Percentiles rank a stretch among this genome's conserved stretches.
These are phyloP conservation scores for Kwoniella mangroviensis DNA, from an alignment of 768 basidiomycete genomes.

Conservation along the genomic window DNA sequence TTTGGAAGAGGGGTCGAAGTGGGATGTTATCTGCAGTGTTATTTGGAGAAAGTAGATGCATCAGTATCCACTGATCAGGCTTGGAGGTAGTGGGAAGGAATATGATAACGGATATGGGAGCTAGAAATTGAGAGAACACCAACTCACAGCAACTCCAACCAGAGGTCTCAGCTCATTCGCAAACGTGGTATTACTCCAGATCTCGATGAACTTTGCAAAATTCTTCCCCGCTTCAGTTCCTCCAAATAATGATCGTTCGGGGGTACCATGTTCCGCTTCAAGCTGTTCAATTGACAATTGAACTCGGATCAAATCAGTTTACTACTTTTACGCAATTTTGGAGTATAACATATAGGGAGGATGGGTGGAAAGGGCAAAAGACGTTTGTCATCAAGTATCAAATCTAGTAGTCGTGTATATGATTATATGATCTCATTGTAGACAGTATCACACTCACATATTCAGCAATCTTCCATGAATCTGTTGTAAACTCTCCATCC, in stretches of 20 bases:
- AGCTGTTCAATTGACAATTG: slow-evolving; percentile 7
- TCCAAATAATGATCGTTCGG: slow-evolving; percentile 29
- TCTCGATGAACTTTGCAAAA: slow-evolving; percentile 33
- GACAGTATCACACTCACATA: slow-evolving; percentile 17
- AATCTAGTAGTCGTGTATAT: too few species aligned
- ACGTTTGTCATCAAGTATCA: too few species aligned
- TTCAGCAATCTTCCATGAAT: slow-evolving; percentile 29
- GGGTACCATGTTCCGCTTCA: slow-evolving; percentile 21
- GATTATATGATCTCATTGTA: too few species aligned
- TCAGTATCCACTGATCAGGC: too few species aligned
- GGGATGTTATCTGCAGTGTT: slow-evolving; percentile 8
- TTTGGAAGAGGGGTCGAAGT: slow-evolving; percentile 16
- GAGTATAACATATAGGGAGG: too few species aligned
- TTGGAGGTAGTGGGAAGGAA: too few species aligned
- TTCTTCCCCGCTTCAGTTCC: slow-evolving; percentile 24
- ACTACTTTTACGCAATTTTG: too few species aligned
- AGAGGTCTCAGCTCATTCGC: slow-evolving; percentile 27
- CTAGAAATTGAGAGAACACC: background rate
- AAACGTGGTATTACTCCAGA: slow-evolving; percentile 26
- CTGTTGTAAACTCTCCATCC: slow-evolving; percentile 17
- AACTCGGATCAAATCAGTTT: too few species aligned
- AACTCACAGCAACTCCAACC: slow-evolving; percentile 20
- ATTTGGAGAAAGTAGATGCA: background rate
- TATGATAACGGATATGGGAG: background rate
- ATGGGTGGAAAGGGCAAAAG: too few species aligned